Evolutionary conservation across 2,329 filamentous ascomycete genomes (phyloP).

Genomic region (Aspergillus spinulosporus): DNA sequence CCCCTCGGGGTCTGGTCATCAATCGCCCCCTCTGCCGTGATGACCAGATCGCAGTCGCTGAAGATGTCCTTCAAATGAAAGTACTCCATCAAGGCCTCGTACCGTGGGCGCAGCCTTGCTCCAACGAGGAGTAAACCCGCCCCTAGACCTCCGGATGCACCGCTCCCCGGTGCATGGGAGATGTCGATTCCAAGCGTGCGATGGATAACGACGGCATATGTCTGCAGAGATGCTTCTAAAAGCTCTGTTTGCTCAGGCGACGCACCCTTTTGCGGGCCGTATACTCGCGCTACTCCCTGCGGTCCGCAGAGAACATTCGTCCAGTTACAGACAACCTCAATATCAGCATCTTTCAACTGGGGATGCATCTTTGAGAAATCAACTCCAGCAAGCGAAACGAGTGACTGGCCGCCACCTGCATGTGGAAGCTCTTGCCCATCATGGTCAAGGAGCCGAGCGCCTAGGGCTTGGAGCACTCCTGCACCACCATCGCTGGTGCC

Average conservation of each 20-base stretch:
- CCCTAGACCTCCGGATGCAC: slow-evolving; percentile 55
- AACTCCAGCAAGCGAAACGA: slow-evolving; percentile 41
- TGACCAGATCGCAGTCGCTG: slow-evolving; percentile 51
- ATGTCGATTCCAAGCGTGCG: slow-evolving; percentile 39
- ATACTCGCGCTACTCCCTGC: slow-evolving; percentile 52
- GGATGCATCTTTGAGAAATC: slow-evolving; percentile 45
- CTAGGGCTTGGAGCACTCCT: slow-evolving; percentile 57
- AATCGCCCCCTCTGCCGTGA: slow-evolving; percentile 56
- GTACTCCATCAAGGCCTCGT: slow-evolving; percentile 54
- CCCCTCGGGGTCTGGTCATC: slow-evolving; percentile 54
- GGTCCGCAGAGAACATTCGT: slow-evolving; percentile 54
- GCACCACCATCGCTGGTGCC: slow-evolving; percentile 56
- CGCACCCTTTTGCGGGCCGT: slow-evolving; percentile 56
- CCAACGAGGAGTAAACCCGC: slow-evolving; percentile 53
- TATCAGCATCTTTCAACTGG: slow-evolving; percentile 38
- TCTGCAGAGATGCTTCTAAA: slow-evolving; percentile 48
- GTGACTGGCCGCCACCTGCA: slow-evolving; percentile 45
- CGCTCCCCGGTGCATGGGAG: slow-evolving; percentile 47
- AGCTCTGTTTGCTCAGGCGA: slow-evolving; percentile 45
- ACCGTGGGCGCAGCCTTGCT: slow-evolving; percentile 49
- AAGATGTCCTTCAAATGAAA: slow-evolving; percentile 51
- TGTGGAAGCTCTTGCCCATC: slow-evolving; percentile 40
- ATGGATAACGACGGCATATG: slow-evolving; percentile 41
- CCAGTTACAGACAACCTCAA: slow-evolving; percentile 56
- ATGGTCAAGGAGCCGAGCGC: slow-evolving; percentile 46